Percentiles rank a stretch among this genome's conserved stretches.
Conservation (phyloP, 2,329 filamentous ascomycete genomes). For the Pseudocercospora macadamiae region DNA sequence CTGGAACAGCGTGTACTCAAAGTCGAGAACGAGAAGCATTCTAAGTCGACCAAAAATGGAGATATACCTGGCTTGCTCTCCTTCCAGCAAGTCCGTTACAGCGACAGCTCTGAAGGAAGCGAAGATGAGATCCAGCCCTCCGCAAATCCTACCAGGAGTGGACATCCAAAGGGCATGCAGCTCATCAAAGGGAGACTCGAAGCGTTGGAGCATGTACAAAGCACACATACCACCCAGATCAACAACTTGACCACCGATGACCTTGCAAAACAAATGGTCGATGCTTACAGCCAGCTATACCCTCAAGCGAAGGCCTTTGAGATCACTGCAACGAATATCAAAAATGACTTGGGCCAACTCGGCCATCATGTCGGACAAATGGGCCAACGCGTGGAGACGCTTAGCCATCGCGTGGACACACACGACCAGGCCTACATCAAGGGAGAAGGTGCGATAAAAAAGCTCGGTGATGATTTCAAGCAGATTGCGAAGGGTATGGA, state of each 20-base stretch:
- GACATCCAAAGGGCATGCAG: neutral
- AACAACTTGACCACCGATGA: conserved; percentile 20
- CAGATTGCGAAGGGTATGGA: too few species aligned
- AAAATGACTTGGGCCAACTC: neutral
- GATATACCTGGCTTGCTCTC: neutral
- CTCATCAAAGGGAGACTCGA: conserved; percentile 8
- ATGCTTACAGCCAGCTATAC: conserved; percentile 12
- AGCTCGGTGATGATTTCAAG: too few species aligned
- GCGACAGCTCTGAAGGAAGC: neutral
- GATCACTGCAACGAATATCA: neutral
- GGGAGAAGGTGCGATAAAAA: too few species aligned
- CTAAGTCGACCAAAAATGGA: neutral
- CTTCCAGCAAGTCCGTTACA: neutral
- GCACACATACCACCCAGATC: conserved; percentile 1
- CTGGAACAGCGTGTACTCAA: conserved; percentile 12
- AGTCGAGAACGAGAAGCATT: conserved; percentile 3
- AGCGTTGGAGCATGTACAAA: neutral
- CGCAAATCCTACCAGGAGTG: neutral
- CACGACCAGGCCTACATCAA: too few species aligned
- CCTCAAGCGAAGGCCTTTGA: conserved; percentile 13
- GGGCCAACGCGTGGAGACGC: neutral
- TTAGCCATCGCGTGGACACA: too few species aligned
- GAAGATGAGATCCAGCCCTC: neutral
- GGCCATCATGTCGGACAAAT: neutral
- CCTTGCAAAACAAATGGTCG: conserved; percentile 16